phyloP scores from a whole-genome alignment of 768 basidiomycete genomes.

The Serpula lacrymans region DNA sequence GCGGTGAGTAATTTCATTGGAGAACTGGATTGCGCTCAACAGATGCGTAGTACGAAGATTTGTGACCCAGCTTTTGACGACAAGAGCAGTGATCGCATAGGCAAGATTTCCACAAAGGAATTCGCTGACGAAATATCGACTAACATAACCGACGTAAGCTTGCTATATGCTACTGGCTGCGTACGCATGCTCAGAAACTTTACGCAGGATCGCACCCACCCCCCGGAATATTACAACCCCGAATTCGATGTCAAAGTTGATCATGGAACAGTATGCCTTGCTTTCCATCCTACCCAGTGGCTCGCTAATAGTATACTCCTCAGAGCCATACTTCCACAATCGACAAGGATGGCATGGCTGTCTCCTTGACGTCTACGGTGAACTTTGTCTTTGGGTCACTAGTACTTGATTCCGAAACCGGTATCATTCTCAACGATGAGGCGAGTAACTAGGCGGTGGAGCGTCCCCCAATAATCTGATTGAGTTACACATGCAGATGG shows the following conservation, averaged over 20 bases:
- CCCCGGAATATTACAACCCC: constrained; percentile 80
- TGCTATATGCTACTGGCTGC: background rate
- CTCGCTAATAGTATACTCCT: constrained; percentile 6
- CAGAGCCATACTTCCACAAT: constrained; percentile 84
- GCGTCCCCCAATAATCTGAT: background rate
- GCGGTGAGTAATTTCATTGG: constrained; percentile 30
- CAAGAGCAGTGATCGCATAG: constrained; percentile 53
- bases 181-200: constrained; percentile 5
- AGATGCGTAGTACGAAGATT: constrained; percentile 64
- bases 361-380: constrained; percentile 82
- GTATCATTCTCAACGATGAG: constrained; percentile 89
- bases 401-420: constrained; percentile 84
- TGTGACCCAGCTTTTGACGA: constrained; percentile 67
- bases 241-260: constrained; percentile 73
- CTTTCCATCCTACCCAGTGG: constrained; percentile 3
- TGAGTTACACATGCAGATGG: constrained; percentile 54
- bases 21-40: background rate
- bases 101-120: constrained; percentile 62
- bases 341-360: constrained; percentile 85
- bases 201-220: constrained; percentile 72
- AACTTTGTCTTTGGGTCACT: constrained; percentile 88
- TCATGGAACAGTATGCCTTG: constrained; percentile 71
- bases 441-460: too few relatives aligned
- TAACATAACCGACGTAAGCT: constrained; percentile 81
- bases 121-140: constrained; percentile 58